Conservation (phyloP, 495 filamentous ascomycete species). For the Tuber aestivum region DNA sequence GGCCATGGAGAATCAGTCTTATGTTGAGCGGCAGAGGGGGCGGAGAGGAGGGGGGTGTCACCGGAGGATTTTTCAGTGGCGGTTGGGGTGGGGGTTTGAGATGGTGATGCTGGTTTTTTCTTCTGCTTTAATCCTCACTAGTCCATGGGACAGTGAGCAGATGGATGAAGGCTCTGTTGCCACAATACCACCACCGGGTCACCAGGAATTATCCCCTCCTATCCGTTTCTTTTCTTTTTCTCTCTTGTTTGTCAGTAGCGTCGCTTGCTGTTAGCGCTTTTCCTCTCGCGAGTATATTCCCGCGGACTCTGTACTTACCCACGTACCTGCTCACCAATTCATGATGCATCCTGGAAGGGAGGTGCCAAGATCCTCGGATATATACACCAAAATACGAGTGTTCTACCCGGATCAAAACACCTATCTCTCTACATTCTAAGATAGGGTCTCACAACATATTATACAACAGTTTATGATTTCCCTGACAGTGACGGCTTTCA, state of each 20-base stretch:
- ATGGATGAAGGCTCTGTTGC: neutral
- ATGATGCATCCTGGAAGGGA: no score
- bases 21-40: slow-evolving; percentile 62
- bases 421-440: no score
- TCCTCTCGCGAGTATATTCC: neutral
- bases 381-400: no score
- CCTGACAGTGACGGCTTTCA: no score
- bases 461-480: no score
- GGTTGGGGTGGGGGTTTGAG: slow-evolving; percentile 46
- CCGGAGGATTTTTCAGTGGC: slow-evolving; percentile 71
- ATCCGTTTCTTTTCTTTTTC: neutral
- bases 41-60: slow-evolving; percentile 58
- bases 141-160: neutral
- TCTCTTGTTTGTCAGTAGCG: neutral
- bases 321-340: no score
- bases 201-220: neutral
- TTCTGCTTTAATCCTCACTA: neutral
- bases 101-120: neutral
- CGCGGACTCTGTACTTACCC: neutral
- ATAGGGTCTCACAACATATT: no score
- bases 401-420: no score
- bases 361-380: no score
- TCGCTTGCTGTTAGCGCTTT: neutral
- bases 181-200: neutral
- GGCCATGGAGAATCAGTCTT: slow-evolving; percentile 65